Conservation (phyloP, 331 rosid species). For the Quercus lobata region DNA sequence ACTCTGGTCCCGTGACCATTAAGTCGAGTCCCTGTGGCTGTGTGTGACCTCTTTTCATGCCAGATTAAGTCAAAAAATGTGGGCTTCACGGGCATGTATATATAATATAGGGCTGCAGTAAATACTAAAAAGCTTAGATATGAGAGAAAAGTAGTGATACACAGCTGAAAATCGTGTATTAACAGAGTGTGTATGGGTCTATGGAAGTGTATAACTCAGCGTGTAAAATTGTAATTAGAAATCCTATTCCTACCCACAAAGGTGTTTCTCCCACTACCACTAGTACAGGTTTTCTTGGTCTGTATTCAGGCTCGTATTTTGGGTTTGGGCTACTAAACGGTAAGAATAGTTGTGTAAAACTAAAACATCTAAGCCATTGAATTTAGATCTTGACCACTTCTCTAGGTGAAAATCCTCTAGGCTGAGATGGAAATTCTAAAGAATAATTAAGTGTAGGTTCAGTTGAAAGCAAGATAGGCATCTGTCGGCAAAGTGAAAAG, state of each 20-base stretch:
- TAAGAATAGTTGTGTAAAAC: neutral
- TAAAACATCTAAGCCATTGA: neutral
- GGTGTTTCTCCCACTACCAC: too few species aligned
- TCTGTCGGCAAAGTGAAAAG: neutral
- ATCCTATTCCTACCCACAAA: neutral
- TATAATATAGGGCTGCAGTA: constrained; percentile 4
- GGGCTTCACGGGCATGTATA: constrained; percentile 44
- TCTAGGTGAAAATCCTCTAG: neutral
- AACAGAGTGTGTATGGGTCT: too few species aligned
- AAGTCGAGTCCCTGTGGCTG: neutral
- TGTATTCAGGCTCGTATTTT: neutral
- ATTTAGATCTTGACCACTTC: neutral
- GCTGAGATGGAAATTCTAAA: neutral
- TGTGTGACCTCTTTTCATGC: constrained; percentile 31
- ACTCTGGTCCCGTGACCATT: constrained; percentile 37
- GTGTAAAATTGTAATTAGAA: too few species aligned
- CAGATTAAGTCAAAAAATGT: constrained; percentile 40
- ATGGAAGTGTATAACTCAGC: too few species aligned
- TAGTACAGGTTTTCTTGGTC: neutral
- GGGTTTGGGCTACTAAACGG: neutral
- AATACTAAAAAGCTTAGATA: constrained; percentile 5
- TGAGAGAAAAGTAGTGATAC: neutral
- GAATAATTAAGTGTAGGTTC: neutral
- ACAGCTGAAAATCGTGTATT: too few species aligned
- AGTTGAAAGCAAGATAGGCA: neutral